A percentile compares a stretch with the other conserved stretches of the same genome.
phyloP scores from a whole-genome alignment of 2,329 filamentous ascomycete species.

The Fusarium sambucinum region DNA sequence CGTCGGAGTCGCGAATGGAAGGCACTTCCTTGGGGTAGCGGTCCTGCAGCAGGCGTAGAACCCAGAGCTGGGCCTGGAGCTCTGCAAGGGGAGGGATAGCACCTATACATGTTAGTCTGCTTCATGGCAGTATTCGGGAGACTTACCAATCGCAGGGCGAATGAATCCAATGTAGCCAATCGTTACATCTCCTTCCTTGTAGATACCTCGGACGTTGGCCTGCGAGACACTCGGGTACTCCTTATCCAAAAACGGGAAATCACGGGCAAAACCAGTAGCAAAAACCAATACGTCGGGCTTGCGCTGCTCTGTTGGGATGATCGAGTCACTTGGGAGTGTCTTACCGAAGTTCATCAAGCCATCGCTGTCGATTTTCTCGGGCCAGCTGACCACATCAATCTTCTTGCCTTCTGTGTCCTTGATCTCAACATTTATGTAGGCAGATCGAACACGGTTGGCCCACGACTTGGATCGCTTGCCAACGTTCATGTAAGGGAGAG shows the following conservation, averaged over 20 bases:
- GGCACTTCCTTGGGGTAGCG: constrained; percentile 44
- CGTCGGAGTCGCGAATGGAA: constrained; percentile 27
- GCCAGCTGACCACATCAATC: constrained; percentile 62
- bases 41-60: constrained; percentile 55
- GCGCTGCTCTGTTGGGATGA: constrained; percentile 45
- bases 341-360: constrained; percentile 55
- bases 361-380: constrained; percentile 51
- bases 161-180: constrained; percentile 63
- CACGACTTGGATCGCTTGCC: constrained; percentile 52
- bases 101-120: constrained; percentile 40
- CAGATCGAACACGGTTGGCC: constrained; percentile 53
- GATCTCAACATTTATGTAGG: constrained; percentile 56
- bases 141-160: constrained; percentile 57
- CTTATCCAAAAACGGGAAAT: constrained; percentile 56
- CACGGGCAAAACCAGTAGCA: constrained; percentile 60
- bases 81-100: constrained; percentile 64
- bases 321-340: constrained; percentile 45
- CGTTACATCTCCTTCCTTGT: constrained; percentile 55
- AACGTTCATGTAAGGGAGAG: constrained; percentile 58
- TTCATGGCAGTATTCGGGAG: fast-evolving
- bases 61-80: constrained; percentile 62
- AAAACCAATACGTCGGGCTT: constrained; percentile 61
- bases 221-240: constrained; percentile 60
- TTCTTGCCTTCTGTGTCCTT: constrained; percentile 54
- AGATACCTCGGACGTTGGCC: constrained; percentile 66